Evolutionary conservation across 202 grass and related monocot species (phyloP), one percentile per base, ranked within the genome.

Genomic region (Panicum hallii): DNA sequence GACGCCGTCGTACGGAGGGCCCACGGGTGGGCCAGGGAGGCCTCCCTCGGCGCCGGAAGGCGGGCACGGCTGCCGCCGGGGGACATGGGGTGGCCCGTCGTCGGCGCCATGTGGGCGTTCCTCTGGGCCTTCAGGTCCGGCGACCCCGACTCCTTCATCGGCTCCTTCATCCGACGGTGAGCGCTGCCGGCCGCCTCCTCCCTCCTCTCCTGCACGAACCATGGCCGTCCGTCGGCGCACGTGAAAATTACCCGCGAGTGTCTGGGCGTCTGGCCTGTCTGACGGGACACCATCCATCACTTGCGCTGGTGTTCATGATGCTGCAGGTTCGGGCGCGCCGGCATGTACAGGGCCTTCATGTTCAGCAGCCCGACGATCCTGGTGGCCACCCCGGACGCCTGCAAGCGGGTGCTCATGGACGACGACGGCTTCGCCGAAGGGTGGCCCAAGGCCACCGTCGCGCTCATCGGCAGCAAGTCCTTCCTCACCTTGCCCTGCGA

Each of bases 311-410:
- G 32, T 32, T 16, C 36, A 38, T 3, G 36, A 38, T 4, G 36
- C 36, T 38, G 36, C 85, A 98, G 96, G 83, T 95, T 88, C 46
- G 90, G 96, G 5, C 61, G 84, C 32, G 86, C 61, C 3, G 96
- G 96, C 11, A 45, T 98, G 52, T 98, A 98, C 91, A 87, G 86
- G 26, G 36, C 90, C 2, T 94, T 89, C 85, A 98, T 99, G 96
- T 99, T 99, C 92, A 92, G 96, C 40, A 85, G 78, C 86, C 96
- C 96, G 26, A 89, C 93, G 49, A 88, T 98, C 43, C 50, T 95
- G 74, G 73, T 88, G 23, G 49, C 79, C n/a, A 88, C 61, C 54
- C 55, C 96, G 28, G 91, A 95, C 20, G 84, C 44, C 5, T 94
- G 89, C 88, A 91, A 94, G 64, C 91, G 88, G 70, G 83, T 98